phyloP scores from a whole-genome alignment of 176 grass and related monocot species.

The Chrysopogon serrulatus region DNA sequence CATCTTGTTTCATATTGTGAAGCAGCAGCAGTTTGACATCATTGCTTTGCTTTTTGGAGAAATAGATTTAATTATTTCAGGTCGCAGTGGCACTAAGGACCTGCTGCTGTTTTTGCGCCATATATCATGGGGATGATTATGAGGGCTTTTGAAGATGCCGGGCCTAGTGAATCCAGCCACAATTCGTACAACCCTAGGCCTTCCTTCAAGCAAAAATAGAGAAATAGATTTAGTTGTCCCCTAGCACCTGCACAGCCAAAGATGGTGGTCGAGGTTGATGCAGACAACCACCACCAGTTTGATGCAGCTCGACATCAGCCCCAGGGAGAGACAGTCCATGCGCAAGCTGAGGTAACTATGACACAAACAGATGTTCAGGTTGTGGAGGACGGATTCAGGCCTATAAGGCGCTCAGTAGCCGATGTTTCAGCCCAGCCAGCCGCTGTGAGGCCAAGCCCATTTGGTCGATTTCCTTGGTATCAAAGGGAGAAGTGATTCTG shows the following conservation, averaged over 20 bases:
- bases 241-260: constrained; percentile 38
- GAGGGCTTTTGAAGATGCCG: neutral
- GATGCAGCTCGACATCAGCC: neutral
- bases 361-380: neutral
- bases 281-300: neutral
- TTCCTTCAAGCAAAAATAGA: constrained; percentile 30
- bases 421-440: constrained; percentile 1
- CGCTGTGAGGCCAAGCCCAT: neutral
- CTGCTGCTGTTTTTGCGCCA: constrained; percentile 1
- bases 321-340: neutral
- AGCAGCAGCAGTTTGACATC: constrained; percentile 1
- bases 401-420: neutral
- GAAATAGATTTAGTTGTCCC: constrained; percentile 33
- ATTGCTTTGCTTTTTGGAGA: constrained; percentile 14
- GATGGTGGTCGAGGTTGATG: neutral
- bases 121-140: constrained; percentile 29
- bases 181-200: constrained; percentile 3
- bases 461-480: constrained; percentile 9
- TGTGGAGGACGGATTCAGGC: neutral
- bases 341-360: neutral
- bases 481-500: neutral
- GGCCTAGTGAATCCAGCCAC: neutral
- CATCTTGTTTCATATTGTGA: constrained; percentile 4
- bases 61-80: neutral
- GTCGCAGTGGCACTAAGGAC: neutral